A percentile compares a stretch with the other conserved stretches of the same genome.
phyloP scores from a whole-genome alignment of 2,329 filamentous ascomycete genomes.

The Sarocladiaceae sp. region DNA sequence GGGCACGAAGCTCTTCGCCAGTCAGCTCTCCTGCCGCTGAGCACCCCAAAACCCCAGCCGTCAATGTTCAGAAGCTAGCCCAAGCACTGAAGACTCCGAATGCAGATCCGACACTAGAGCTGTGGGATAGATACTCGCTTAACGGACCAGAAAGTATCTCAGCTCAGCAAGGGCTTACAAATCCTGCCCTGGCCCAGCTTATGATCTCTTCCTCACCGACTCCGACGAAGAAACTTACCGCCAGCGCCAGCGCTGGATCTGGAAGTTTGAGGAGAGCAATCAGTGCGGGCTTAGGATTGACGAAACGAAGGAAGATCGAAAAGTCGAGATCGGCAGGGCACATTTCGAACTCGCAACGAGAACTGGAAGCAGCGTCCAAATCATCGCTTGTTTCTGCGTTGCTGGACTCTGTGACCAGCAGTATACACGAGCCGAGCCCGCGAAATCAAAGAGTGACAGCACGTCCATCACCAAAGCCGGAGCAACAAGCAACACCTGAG shows the following conservation, averaged over 20 bases:
- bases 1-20: constrained; percentile 71
- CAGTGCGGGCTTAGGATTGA: constrained; percentile 68
- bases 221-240: constrained; percentile 38
- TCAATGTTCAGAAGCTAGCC: constrained; percentile 56
- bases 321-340: constrained; percentile 35
- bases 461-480: constrained; percentile 33
- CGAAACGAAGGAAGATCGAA: constrained; percentile 63
- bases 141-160: constrained; percentile 34
- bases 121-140: constrained; percentile 73
- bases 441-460: constrained; percentile 22
- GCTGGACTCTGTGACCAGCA: constrained; percentile 59
- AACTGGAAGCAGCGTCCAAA: constrained; percentile 49
- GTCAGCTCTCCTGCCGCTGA: constrained; percentile 59
- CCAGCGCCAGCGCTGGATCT: constrained; percentile 40
- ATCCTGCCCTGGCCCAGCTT: constrained; percentile 58
- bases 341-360: constrained; percentile 27
- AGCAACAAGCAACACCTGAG: constrained; percentile 17
- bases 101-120: constrained; percentile 66
- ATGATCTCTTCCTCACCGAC: constrained; percentile 70
- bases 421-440: constrained; percentile 40
- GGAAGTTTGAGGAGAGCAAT: constrained; percentile 55
- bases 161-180: constrained; percentile 43
- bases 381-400: constrained; percentile 57
- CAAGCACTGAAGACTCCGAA: constrained; percentile 61
- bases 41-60: constrained; percentile 37